These are phyloP conservation scores for Chimonanthus praecox DNA, from an alignment of 164 flowering plant genomes.

Conservation along the genomic window DNA sequence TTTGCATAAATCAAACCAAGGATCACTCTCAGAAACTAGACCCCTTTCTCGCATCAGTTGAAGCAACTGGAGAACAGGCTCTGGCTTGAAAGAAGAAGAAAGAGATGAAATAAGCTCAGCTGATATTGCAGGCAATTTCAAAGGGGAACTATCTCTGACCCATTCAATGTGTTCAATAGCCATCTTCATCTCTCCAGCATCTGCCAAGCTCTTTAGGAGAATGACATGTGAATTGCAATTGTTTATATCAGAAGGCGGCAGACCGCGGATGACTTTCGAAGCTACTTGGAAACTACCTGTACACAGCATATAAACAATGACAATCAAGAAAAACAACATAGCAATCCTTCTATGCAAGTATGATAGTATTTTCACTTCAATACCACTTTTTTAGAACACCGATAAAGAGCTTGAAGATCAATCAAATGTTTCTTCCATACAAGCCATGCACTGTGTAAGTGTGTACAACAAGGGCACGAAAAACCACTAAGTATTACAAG, in stretches of 20 bases:
- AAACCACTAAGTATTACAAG: too few species aligned
- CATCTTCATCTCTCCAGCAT: constrained; percentile 43
- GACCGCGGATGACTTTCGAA: constrained; percentile 38
- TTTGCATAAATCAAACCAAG: constrained; percentile 21
- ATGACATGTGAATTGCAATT: constrained; percentile 37
- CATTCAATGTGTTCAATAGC: constrained; percentile 52
- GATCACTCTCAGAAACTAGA: constrained; percentile 11
- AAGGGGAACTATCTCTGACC: constrained; percentile 39
- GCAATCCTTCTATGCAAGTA: not conserved
- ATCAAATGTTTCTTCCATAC: too few species aligned
- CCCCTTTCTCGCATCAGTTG: constrained; percentile 23
- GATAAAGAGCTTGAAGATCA: too few species aligned
- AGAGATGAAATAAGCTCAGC: constrained; percentile 46
- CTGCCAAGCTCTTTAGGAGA: constrained; percentile 55
- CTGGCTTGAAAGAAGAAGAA: constrained; percentile 47
- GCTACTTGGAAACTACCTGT: constrained; percentile 56
- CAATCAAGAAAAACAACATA: constrained; percentile 4
- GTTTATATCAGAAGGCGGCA: constrained; percentile 18
- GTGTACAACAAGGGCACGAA: too few species aligned
- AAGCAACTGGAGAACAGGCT: constrained; percentile 37
- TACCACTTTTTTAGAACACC: too few species aligned
- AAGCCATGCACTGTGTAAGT: too few species aligned
- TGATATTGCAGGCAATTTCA: constrained; percentile 31
- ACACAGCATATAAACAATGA: constrained; percentile 1
- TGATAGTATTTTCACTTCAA: not conserved